Percentiles rank a stretch among this genome's conserved stretches.
phyloP scores from a whole-genome alignment of 2,329 filamentous ascomycete species.

The Xylariaceae sp. region DNA sequence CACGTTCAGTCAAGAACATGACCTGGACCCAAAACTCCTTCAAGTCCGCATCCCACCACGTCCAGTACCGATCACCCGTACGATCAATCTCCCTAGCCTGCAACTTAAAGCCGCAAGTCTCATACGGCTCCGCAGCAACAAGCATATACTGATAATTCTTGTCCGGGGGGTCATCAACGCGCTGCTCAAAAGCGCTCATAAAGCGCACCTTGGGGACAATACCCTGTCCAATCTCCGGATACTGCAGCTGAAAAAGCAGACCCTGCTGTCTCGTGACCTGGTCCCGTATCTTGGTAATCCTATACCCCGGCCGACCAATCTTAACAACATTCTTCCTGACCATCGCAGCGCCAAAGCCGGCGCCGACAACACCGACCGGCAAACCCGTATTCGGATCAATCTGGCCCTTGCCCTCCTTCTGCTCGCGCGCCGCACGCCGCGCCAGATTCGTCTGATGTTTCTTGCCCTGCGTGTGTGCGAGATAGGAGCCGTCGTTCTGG shows the following conservation, averaged over 20 bases:
- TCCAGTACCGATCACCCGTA: conserved; percentile 81
- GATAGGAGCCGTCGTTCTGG: conserved; percentile 98
- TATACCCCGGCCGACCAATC: conserved; percentile 94
- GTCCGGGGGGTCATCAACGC: conserved; percentile 84
- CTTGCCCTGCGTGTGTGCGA: conserved; percentile 95
- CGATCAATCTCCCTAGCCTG: conserved; percentile 90
- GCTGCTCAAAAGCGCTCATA: conserved; percentile 97
- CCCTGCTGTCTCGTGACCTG: conserved; percentile 83
- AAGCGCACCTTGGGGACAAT: conserved; percentile 81
- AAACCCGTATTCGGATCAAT: conserved; percentile 63
- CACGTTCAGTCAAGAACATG: conserved; percentile 96
- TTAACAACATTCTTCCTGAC: conserved; percentile 83
- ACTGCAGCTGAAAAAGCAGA: conserved; percentile 92
- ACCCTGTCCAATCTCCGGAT: conserved; percentile 76
- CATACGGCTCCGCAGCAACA: conserved; percentile 94
- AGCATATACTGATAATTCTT: conserved; percentile 92
- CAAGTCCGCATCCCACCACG: conserved; percentile 89
- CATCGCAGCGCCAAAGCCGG: conserved; percentile 53
- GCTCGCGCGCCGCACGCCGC: conserved; percentile 88
- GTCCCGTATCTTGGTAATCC: conserved; percentile 94
- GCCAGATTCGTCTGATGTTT: conserved; percentile 99
- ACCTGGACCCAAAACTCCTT: conserved; percentile 98
- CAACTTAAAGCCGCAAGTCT: conserved; percentile 94
- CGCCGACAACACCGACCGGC: conserved; percentile 71
- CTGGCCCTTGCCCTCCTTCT: conserved; percentile 75